Evolutionary conservation across 2,329 filamentous ascomycete species (phyloP).

Genomic region (Colletotrichum agaves): DNA sequence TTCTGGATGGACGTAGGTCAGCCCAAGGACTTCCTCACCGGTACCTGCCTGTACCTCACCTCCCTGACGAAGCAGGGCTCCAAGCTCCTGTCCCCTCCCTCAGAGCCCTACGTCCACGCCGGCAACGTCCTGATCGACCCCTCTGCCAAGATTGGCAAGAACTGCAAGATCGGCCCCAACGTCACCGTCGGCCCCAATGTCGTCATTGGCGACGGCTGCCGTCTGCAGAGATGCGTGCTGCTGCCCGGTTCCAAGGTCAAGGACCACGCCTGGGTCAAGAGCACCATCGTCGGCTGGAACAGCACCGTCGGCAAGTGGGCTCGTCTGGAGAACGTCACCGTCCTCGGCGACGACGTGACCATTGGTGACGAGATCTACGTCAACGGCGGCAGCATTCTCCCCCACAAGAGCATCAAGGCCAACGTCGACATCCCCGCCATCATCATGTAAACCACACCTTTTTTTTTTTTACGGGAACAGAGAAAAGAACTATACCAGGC

Average conservation of each 20-base stretch:
- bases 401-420: slow-evolving; percentile 98
- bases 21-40: slow-evolving; percentile 97
- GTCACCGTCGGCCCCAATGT: slow-evolving; percentile 95
- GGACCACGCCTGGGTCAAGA: slow-evolving; percentile 99
- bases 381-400: slow-evolving; percentile 93
- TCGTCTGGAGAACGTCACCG: slow-evolving; percentile 96
- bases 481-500: slow-evolving; percentile 11
- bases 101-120: slow-evolving; percentile 85
- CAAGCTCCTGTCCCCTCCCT: slow-evolving; percentile 80
- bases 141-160: slow-evolving; percentile 94
- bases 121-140: slow-evolving; percentile 97
- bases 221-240: slow-evolving; percentile 91
- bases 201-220: slow-evolving; percentile 91
- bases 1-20: slow-evolving; percentile 99
- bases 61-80: slow-evolving; percentile 90
- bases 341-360: slow-evolving; percentile 95
- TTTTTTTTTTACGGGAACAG: neutral
- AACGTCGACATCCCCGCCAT: slow-evolving; percentile 87
- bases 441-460: slow-evolving; percentile 65
- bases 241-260: slow-evolving; percentile 93
- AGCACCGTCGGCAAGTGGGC: slow-evolving; percentile 96
- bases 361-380: slow-evolving; percentile 97
- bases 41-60: slow-evolving; percentile 95
- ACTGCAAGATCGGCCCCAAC: slow-evolving; percentile 97
- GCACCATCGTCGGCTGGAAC: slow-evolving; percentile 98